These are phyloP conservation scores for Alternaria ventricosa DNA, from an alignment of 2,329 filamentous ascomycete genomes.

Conservation along the genomic window DNA sequence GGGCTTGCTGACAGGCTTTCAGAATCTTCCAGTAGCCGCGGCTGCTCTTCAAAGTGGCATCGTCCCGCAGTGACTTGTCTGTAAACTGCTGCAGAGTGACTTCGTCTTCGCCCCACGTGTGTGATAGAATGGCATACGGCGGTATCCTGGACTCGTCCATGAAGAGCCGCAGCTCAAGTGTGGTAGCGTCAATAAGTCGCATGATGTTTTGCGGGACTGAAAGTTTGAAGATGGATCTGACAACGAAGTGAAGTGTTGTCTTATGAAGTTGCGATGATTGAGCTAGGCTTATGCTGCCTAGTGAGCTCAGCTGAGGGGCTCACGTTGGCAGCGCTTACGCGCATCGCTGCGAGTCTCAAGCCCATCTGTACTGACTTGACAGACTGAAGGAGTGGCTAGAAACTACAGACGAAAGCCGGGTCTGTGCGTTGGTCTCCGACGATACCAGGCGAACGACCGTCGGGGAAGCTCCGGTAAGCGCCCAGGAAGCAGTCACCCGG, in stretches of 20 bases:
- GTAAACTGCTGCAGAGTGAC: conserved; percentile 20
- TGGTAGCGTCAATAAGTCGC: conserved; percentile 17
- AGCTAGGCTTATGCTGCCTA: not conserved
- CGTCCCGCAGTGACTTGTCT: not conserved
- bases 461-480: not conserved
- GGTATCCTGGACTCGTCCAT: conserved; percentile 14
- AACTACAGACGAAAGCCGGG: no score
- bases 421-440: not conserved
- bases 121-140: conserved; percentile 26
- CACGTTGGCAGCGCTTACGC: not conserved
- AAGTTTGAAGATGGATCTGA: not conserved
- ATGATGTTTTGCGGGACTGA: not conserved
- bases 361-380: not conserved
- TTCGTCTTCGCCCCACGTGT: conserved; percentile 23
- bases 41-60: not conserved
- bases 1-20: conserved; percentile 9
- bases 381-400: not conserved
- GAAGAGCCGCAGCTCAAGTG: conserved; percentile 11
- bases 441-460: not conserved
- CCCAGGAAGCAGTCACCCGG: not conserved
- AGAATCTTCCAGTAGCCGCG: conserved; percentile 10
- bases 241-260: not conserved
- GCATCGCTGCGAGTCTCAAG: not conserved
- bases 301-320: not conserved
- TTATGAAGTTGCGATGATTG: not conserved